Evolutionary conservation across 352 stramenopile species (phyloP).

Genomic region (Globisporangium perplexum): DNA sequence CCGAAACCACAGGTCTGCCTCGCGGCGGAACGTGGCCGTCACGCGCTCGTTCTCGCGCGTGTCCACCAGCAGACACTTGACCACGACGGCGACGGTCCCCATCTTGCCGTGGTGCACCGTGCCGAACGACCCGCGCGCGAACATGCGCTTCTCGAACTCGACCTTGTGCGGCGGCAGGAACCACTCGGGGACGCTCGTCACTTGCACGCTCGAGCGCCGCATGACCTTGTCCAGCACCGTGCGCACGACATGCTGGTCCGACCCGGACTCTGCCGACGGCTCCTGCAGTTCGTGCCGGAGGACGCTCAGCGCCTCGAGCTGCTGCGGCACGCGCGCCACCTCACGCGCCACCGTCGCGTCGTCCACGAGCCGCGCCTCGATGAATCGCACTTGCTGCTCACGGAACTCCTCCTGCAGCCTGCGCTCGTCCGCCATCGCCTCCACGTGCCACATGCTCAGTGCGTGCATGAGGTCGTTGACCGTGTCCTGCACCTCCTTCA

Average conservation of each 20-base stretch:
- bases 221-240: conserved; percentile 5
- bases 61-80: conserved; percentile 8
- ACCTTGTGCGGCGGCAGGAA: conserved; percentile 2
- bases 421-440: background rate
- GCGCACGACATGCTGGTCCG: background rate
- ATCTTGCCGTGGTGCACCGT: background rate
- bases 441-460: background rate
- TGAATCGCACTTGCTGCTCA: background rate
- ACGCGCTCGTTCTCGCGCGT: background rate
- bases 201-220: background rate
- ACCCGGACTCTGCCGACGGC: background rate
- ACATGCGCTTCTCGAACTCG: background rate
- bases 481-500: background rate
- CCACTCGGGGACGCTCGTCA: background rate
- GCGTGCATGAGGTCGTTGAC: background rate
- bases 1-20: conserved; percentile 8
- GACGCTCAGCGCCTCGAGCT: background rate
- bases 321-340: background rate
- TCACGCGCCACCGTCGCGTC: background rate
- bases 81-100: background rate
- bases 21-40: background rate
- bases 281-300: background rate
- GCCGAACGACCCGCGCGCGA: conserved; percentile 3
- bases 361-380: background rate
- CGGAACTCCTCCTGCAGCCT: background rate